phyloP scores from a whole-genome alignment of 2,329 filamentous ascomycete genomes.

The Sordariomycetes sp. region DNA sequence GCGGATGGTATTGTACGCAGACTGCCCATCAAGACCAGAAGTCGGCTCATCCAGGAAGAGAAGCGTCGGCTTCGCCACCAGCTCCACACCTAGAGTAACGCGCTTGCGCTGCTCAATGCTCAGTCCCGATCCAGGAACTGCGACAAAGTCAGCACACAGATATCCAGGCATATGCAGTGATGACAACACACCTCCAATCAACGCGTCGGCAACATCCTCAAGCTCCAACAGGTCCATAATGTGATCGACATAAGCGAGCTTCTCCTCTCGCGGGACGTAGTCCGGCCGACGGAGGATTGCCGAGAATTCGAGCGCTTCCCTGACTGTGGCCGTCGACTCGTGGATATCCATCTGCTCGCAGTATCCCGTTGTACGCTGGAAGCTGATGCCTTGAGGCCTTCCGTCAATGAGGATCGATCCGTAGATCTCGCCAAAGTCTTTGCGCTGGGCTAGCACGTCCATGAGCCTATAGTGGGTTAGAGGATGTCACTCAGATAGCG shows the following conservation, averaged over 20 bases:
- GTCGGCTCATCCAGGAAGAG: constrained; percentile 60
- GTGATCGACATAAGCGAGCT: constrained; percentile 51
- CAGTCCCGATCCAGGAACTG: constrained; percentile 26
- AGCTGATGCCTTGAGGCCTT: constrained; percentile 40
- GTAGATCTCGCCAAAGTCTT: constrained; percentile 44
- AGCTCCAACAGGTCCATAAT: constrained; percentile 55
- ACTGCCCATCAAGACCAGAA: constrained; percentile 23
- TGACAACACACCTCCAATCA: constrained; percentile 34
- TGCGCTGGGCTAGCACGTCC: constrained; percentile 54
- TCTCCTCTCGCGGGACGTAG: constrained; percentile 43
- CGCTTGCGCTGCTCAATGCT: constrained; percentile 45
- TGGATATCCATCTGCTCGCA: constrained; percentile 59
- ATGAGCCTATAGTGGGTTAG: constrained; percentile 23
- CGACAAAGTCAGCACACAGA: background rate
- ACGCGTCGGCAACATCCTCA: constrained; percentile 48
- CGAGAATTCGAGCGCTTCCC: constrained; percentile 55
- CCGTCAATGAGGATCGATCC: constrained; percentile 39
- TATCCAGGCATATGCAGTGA: constrained; percentile 26
- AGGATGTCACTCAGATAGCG: background rate
- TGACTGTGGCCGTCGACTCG: constrained; percentile 50
- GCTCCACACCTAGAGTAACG: constrained; percentile 56
- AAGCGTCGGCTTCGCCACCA: constrained; percentile 55
- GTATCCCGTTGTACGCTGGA: constrained; percentile 55
- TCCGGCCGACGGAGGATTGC: constrained; percentile 49
- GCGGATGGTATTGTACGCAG: constrained; percentile 23